Evolutionary conservation across 345 rosid genomes (phyloP).

Genomic region (Mercurialis annua): DNA sequence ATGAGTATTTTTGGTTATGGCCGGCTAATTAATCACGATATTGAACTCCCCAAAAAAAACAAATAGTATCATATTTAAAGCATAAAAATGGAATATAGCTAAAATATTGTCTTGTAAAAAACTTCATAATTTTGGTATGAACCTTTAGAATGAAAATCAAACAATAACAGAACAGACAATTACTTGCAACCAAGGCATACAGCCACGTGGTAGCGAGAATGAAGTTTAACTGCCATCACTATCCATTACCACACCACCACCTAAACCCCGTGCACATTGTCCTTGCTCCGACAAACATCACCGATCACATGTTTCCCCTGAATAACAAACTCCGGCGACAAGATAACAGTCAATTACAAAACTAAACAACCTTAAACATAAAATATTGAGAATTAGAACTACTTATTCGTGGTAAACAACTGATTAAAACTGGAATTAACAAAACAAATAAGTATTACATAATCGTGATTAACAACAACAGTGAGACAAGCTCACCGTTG

Average conservation of each 20-base stretch:
- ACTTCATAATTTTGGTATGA: too few relatives aligned
- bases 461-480: slow-evolving; percentile 25
- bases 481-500: slow-evolving; percentile 20
- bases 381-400: background rate
- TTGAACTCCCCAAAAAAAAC: too few relatives aligned
- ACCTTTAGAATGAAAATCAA: too few relatives aligned
- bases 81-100: too few relatives aligned
- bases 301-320: background rate
- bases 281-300: background rate
- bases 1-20: too few relatives aligned
- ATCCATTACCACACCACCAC: background rate
- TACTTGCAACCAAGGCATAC: background rate
- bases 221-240: background rate
- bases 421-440: slow-evolving; percentile 1
- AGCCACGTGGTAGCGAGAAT: slow-evolving; percentile 8
- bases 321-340: background rate
- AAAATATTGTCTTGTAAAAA: too few relatives aligned
- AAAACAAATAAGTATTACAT: slow-evolving; percentile 1
- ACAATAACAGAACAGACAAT: background rate
- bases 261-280: slow-evolving; percentile 1
- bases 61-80: too few relatives aligned
- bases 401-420: slow-evolving; percentile 4
- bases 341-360: background rate
- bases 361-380: background rate
- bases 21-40: too few relatives aligned